phyloP scores from a whole-genome alignment of 495 filamentous ascomycete species.

The Hypoxylon lienhwacheense region DNA sequence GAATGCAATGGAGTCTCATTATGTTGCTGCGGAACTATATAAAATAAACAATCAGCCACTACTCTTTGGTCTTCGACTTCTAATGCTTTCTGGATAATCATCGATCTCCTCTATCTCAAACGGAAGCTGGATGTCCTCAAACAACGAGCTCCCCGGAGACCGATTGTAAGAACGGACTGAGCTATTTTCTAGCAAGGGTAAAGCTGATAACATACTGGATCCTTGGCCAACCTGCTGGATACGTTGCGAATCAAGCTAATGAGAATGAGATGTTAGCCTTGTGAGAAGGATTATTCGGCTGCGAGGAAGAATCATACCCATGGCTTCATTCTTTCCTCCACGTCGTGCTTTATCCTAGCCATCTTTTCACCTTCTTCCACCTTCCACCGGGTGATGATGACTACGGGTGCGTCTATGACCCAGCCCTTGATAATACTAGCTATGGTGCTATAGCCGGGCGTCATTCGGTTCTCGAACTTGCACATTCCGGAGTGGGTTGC shows the following conservation, averaged over 20 bases:
- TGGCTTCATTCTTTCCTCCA: constrained; percentile 45
- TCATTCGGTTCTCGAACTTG: constrained; percentile 73
- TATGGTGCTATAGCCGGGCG: constrained; percentile 75
- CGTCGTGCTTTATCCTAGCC: constrained; percentile 45
- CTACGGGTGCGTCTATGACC: constrained; percentile 58
- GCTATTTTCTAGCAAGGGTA: constrained; percentile 32
- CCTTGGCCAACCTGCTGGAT: constrained; percentile 30
- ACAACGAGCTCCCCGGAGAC: constrained; percentile 32
- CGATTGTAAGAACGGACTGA: constrained; percentile 29
- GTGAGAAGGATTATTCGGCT: not conserved
- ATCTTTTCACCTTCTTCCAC: constrained; percentile 61
- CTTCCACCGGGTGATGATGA: constrained; percentile 64
- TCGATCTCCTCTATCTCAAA: constrained; percentile 42
- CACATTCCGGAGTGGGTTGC: constrained; percentile 86
- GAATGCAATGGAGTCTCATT: constrained; percentile 43
- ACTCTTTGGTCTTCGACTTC: constrained; percentile 38
- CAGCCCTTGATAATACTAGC: constrained; percentile 72
- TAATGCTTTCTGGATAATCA: constrained; percentile 26
- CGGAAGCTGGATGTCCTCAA: constrained; percentile 36
- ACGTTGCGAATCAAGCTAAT: constrained; percentile 36
- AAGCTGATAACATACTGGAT: constrained; percentile 37
- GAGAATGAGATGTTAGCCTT: constrained; percentile 10
- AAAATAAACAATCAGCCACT: constrained; percentile 39
- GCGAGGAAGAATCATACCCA: constrained; percentile 41
- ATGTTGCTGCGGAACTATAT: constrained; percentile 42